Conservation (phyloP, 768 basidiomycete species). For the Gloeopeniophorella convolvens region DNA sequence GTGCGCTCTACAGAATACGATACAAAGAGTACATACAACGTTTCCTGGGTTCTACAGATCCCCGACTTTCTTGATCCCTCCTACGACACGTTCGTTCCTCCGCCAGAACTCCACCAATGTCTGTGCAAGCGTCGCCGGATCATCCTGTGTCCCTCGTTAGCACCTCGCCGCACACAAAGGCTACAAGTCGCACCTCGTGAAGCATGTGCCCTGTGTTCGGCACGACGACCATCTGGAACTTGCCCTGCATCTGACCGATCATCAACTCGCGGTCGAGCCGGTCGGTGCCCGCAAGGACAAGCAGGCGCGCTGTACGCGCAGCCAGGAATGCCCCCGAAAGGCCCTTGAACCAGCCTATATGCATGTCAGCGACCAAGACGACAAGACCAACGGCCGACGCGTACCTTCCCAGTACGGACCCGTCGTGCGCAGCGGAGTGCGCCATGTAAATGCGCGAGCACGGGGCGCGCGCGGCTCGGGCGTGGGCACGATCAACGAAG, state of each 20-base stretch:
- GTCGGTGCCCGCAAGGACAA: constrained; percentile 90
- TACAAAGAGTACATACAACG: no score
- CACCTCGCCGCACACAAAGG: background rate
- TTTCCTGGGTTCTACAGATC: no score
- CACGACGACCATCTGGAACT: constrained; percentile 90
- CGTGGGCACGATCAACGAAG: constrained; percentile 58
- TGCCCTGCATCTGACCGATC: constrained; percentile 80
- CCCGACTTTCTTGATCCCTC: constrained; percentile 56
- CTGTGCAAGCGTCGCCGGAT: constrained; percentile 74
- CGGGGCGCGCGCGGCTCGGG: constrained; percentile 27
- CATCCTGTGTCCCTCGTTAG: constrained; percentile 51
- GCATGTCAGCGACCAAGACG: background rate
- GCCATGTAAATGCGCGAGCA: constrained; percentile 57
- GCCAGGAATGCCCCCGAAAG: constrained; percentile 76
- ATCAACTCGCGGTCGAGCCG: constrained; percentile 88
- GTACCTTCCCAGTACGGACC: constrained; percentile 87
- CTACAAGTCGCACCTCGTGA: constrained; percentile 63
- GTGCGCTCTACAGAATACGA: no score
- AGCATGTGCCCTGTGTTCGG: constrained; percentile 88
- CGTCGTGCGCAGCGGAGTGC: constrained; percentile 76
- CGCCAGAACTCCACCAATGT: constrained; percentile 87
- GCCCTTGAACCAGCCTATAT: constrained; percentile 82
- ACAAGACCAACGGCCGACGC: constrained; percentile 22
- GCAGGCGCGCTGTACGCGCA: constrained; percentile 72
- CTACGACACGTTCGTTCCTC: constrained; percentile 68